phyloP scores from a whole-genome alignment of 257 asterid species.

The Solanum piurae region DNA sequence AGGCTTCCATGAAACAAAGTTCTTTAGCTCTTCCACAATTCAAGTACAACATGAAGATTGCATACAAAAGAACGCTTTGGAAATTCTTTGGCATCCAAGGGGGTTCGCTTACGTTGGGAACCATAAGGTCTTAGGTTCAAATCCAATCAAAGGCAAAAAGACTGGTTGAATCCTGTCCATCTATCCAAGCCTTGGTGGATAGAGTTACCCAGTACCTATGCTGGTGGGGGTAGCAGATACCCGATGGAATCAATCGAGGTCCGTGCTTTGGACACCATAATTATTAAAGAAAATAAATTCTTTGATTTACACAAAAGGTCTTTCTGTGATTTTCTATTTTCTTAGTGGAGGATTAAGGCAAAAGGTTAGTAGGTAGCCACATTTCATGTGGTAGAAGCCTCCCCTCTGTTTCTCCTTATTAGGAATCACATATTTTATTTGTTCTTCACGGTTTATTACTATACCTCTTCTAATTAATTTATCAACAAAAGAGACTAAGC shows the following conservation, averaged over 20 bases:
- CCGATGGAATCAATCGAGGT: neutral
- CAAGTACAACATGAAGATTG: neutral
- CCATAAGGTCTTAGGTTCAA: neutral
- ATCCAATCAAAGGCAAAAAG: neutral
- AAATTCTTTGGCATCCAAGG: neutral
- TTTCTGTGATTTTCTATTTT: neutral
- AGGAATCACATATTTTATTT: neutral
- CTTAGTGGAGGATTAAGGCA: neutral
- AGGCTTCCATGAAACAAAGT: neutral
- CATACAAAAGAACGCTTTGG: neutral
- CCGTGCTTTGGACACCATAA: neutral
- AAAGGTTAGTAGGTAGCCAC: neutral
- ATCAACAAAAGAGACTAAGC: neutral
- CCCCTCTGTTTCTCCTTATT: neutral
- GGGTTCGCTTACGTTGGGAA: neutral
- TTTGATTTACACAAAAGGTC: neutral
- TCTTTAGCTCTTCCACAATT: neutral
- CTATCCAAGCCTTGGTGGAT: neutral
- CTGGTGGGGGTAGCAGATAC: neutral
- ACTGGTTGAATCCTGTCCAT: neutral
- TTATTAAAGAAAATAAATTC: neutral
- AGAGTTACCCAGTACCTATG: neutral
- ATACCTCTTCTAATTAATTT: neutral
- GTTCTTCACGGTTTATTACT: neutral
- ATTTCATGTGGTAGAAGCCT: neutral